A percentile compares a stretch with the other conserved stretches of the same genome.
Conservation (phyloP, 495 filamentous ascomycete genomes). For the Xylaria sp. region DNA sequence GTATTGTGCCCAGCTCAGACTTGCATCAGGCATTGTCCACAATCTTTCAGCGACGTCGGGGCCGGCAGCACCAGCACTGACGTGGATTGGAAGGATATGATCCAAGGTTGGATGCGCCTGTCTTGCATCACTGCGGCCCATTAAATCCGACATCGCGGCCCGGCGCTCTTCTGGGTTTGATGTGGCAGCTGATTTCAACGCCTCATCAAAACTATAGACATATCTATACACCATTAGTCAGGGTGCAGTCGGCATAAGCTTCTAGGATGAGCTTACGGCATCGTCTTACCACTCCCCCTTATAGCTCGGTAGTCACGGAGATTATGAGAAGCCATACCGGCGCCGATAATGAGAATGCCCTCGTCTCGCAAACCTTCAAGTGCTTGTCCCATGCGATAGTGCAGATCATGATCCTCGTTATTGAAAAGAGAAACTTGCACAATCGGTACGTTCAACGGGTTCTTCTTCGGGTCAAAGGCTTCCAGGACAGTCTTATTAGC, state of each 20-base stretch:
- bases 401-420: slow-evolving; percentile 65
- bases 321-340: slow-evolving; percentile 78
- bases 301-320: slow-evolving; percentile 61
- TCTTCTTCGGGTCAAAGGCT: slow-evolving; percentile 66
- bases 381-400: slow-evolving; percentile 69
- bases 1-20: slow-evolving; percentile 70
- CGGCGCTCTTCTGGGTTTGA: slow-evolving; percentile 58
- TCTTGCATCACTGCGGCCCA: slow-evolving; percentile 66
- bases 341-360: slow-evolving; percentile 69
- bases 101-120: slow-evolving; percentile 71
- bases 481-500: background rate
- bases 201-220: slow-evolving; percentile 68
- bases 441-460: slow-evolving; percentile 70
- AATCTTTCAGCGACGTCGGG: slow-evolving; percentile 60
- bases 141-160: slow-evolving; percentile 59
- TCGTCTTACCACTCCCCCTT: slow-evolving; percentile 44
- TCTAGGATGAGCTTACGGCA: slow-evolving; percentile 41
- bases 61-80: slow-evolving; percentile 67
- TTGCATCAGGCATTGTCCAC: slow-evolving; percentile 65
- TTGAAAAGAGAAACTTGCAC: slow-evolving; percentile 74
- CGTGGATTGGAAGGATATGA: slow-evolving; percentile 70
- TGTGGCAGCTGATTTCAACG: slow-evolving; percentile 66
- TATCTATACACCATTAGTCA: slow-evolving; percentile 43
- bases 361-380: slow-evolving; percentile 66
- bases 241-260: background rate